Evolutionary conservation across 1,139 yeast genomes (phyloP).

Genomic region (Debaryomycetaceae sp.): DNA sequence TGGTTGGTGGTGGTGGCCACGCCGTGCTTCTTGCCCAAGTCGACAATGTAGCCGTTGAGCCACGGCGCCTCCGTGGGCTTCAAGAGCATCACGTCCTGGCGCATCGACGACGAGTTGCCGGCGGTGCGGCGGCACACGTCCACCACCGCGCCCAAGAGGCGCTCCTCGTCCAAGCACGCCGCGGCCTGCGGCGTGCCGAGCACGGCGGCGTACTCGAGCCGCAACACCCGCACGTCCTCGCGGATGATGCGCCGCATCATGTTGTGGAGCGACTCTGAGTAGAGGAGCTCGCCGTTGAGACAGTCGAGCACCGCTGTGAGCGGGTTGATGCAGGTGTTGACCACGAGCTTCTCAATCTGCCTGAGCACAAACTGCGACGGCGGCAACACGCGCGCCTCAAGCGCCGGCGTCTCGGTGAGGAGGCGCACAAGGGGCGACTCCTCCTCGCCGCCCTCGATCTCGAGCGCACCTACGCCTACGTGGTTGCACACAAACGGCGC

Average conservation of each 20-base stretch:
- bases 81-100: conserved; percentile 65
- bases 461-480: conserved; percentile 62
- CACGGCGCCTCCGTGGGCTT: conserved; percentile 72
- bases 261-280: conserved; percentile 24
- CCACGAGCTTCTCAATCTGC: conserved; percentile 73
- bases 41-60: conserved; percentile 69
- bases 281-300: conserved; percentile 63
- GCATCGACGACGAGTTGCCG: conserved; percentile 78
- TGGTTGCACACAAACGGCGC: conserved; percentile 51
- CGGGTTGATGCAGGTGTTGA: conserved; percentile 75
- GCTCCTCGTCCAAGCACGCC: conserved; percentile 34
- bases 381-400: conserved; percentile 43
- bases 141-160: conserved; percentile 44
- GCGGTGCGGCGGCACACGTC: conserved; percentile 45
- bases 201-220: conserved; percentile 33
- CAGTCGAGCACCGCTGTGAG: conserved; percentile 66
- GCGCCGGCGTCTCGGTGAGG: conserved; percentile 24
- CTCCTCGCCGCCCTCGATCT: conserved; percentile 36
- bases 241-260: conserved; percentile 37
- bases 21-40: conserved; percentile 42
- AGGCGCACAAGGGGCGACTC: conserved; percentile 29
- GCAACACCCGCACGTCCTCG: conserved; percentile 44
- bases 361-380: conserved; percentile 54
- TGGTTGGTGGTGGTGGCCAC: conserved; percentile 44
- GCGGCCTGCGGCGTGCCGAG: conserved; percentile 31